Percentiles rank a stretch among this genome's conserved stretches.
Evolutionary conservation across 805 yeast genomes (phyloP).

Genomic region (Jamesozyma jinghongensis): DNA sequence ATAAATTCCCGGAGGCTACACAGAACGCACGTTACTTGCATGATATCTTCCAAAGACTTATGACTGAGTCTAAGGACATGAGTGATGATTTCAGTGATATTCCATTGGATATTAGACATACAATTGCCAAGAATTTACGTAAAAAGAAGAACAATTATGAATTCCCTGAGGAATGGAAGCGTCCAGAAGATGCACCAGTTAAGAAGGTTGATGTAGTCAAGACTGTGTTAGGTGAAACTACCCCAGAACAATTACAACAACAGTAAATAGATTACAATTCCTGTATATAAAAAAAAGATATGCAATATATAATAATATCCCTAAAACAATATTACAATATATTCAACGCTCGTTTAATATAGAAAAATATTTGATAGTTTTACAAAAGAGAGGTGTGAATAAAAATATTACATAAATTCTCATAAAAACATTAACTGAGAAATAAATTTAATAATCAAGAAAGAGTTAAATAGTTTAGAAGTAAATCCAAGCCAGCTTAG

Average conservation of each 20-base stretch:
- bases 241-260: not conserved
- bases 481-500: not conserved
- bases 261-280: not conserved
- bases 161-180: constrained; percentile 77
- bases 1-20: constrained; percentile 62
- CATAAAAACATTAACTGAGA: not conserved
- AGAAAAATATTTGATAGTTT: not conserved
- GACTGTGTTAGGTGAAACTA: constrained; percentile 2
- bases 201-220: constrained; percentile 21
- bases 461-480: too few relatives aligned
- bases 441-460: too few relatives aligned
- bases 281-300: not conserved
- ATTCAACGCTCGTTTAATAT: too few relatives aligned
- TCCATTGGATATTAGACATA: constrained; percentile 74
- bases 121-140: constrained; percentile 38
- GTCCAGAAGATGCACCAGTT: constrained; percentile 63
- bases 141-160: constrained; percentile 32
- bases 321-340: too few relatives aligned
- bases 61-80: constrained; percentile 55
- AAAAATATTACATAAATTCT: not conserved
- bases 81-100: constrained; percentile 56
- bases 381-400: not conserved
- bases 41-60: constrained; percentile 50
- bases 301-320: not conserved
- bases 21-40: constrained; percentile 76